A percentile compares a stretch with the other conserved stretches of the same genome.
phyloP scores from a whole-genome alignment of 202 grass and related monocot genomes.

The Carex arenaria region DNA sequence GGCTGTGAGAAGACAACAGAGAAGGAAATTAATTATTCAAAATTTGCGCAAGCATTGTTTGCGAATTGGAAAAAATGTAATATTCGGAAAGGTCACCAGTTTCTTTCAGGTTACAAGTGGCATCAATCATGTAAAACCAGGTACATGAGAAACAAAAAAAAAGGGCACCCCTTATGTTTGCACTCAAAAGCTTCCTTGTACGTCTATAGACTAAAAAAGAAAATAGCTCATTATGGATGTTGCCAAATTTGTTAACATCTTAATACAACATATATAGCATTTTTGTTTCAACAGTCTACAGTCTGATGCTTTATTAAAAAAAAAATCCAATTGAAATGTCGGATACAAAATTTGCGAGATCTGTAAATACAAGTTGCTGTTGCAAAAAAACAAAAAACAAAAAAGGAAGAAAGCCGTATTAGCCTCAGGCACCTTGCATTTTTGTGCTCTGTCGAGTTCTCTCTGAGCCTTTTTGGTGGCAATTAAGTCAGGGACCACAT shows the following conservation, averaged over 20 bases:
- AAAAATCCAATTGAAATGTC: background rate
- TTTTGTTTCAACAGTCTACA: background rate
- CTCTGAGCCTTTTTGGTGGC: conserved; percentile 43
- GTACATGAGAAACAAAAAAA: background rate
- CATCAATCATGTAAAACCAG: background rate
- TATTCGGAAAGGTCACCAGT: background rate
- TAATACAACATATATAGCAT: background rate
- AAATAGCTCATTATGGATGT: background rate
- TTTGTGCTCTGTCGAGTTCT: conserved; percentile 40
- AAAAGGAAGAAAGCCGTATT: conserved; percentile 13
- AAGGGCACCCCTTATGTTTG: background rate
- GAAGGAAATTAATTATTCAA: background rate
- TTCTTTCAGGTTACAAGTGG: background rate
- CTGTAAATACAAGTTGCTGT: conserved; percentile 19
- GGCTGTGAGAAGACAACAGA: background rate
- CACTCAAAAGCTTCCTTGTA: background rate
- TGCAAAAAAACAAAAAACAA: background rate
- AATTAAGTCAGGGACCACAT: conserved; percentile 70
- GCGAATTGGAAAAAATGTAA: conserved; percentile 1
- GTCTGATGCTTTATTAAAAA: background rate
- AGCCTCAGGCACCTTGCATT: conserved; percentile 43
- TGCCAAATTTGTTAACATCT: background rate
- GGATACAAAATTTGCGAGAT: conserved; percentile 14
- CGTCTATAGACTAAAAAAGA: background rate
- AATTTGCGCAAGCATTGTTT: conserved; percentile 11